Percentiles rank a stretch among this genome's conserved stretches.
phyloP scores from a whole-genome alignment of 768 basidiomycete species.

The Tricholoma terreum region DNA sequence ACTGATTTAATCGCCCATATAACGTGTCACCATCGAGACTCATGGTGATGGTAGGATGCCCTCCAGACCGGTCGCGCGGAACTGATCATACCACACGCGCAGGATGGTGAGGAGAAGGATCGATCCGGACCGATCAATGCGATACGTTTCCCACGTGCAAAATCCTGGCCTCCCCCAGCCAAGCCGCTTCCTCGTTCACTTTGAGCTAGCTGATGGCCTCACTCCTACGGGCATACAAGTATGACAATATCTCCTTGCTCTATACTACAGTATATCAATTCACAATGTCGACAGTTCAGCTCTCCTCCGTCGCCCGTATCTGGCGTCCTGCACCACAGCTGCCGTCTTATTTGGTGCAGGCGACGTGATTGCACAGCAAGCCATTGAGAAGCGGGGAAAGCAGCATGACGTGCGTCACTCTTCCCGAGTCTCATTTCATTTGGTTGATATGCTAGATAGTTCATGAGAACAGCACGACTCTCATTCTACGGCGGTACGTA shows the following conservation, averaged over 20 bases:
- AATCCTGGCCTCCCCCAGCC: no score
- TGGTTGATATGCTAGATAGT: background rate
- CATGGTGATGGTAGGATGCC: no score
- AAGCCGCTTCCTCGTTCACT: no score
- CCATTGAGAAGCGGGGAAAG: slow-evolving; percentile 65
- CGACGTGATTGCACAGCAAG: slow-evolving; percentile 85
- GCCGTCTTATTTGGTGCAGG: slow-evolving; percentile 69
- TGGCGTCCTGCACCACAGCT: slow-evolving; percentile 62
- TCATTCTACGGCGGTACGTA: slow-evolving; percentile 69
- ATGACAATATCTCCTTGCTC: slow-evolving; percentile 11
- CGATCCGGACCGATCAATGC: no score
- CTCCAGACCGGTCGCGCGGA: no score
- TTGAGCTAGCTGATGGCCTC: slow-evolving; percentile 26
- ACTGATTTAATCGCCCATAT: no score
- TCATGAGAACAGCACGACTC: slow-evolving; percentile 52
- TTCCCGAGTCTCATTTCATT: background rate
- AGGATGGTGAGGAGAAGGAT: no score
- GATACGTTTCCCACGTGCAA: no score
- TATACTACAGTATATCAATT: background rate
- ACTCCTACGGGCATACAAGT: slow-evolving; percentile 39
- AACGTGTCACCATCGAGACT: no score
- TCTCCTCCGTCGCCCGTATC: slow-evolving; percentile 59
- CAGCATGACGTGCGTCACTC: slow-evolving; percentile 67
- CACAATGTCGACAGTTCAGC: slow-evolving; percentile 41
- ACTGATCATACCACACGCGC: no score